A percentile compares a stretch with the other conserved stretches of the same genome.
Evolutionary conservation across 176 grass and related monocot species (phyloP).

Genomic region (Oryza brachyantha): DNA sequence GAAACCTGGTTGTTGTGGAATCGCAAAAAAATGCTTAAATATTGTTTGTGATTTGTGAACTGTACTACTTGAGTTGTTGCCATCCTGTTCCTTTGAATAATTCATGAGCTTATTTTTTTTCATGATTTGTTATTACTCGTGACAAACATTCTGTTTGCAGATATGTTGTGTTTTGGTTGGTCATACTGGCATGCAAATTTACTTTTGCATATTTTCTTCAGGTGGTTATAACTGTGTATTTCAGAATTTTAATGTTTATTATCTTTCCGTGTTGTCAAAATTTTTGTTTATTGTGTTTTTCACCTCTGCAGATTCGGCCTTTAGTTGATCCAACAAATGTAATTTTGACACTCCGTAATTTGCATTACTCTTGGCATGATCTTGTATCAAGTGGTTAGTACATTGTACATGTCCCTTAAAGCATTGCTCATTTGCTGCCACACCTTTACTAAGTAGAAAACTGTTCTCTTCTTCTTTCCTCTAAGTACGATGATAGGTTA

Average conservation of each 20-base stretch:
- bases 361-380: constrained; percentile 90
- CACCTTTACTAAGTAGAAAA: not conserved
- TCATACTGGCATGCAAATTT: constrained; percentile 86
- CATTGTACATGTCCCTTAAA: constrained; percentile 9
- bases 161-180: constrained; percentile 88
- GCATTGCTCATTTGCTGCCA: not conserved
- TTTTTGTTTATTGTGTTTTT: constrained; percentile 10
- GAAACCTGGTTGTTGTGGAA: not conserved
- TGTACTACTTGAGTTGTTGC: not conserved
- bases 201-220: constrained; percentile 96
- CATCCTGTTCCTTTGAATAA: not conserved
- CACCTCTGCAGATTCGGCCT: constrained; percentile 69
- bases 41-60: not conserved
- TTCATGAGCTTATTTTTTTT: constrained; percentile 1
- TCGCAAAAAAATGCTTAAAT: not conserved
- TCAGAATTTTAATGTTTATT: constrained; percentile 25
- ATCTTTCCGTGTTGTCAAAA: constrained; percentile 14
- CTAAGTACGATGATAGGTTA: not conserved
- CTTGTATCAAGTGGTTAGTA: constrained; percentile 85
- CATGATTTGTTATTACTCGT: constrained; percentile 16
- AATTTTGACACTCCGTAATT: constrained; percentile 62
- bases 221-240: constrained; percentile 39
- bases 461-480: constrained; percentile 8
- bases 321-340: constrained; percentile 75
- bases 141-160: constrained; percentile 43